These are phyloP conservation scores for Clonostachys solani DNA, from an alignment of 2,329 filamentous ascomycete genomes.

Conservation along the genomic window DNA sequence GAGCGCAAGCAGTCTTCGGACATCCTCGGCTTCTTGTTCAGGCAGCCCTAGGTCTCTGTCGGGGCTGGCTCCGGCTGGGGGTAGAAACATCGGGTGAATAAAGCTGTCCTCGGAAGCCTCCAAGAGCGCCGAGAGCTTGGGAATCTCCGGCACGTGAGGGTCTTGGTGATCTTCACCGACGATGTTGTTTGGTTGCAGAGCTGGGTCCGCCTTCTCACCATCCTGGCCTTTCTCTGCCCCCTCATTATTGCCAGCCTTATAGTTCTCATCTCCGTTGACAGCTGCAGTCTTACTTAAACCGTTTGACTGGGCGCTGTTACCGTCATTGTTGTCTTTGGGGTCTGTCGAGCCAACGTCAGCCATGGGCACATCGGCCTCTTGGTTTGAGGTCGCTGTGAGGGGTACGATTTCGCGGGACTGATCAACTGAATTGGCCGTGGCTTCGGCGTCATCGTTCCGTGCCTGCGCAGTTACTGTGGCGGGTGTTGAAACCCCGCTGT, in stretches of 20 bases:
- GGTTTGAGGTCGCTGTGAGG: no score
- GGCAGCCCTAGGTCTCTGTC: conserved; percentile 72
- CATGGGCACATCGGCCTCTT: conserved; percentile 13
- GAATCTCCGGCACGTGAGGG: conserved; percentile 2
- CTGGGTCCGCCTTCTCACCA: not conserved
- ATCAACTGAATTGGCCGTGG: not conserved
- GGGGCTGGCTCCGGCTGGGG: conserved; percentile 55
- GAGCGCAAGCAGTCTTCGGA: conserved; percentile 66
- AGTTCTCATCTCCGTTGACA: not conserved
- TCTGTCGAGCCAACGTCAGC: conserved; percentile 4
- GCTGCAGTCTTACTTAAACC: not conserved
- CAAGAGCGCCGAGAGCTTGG: conserved; percentile 8
- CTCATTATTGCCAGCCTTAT: conserved; percentile 6
- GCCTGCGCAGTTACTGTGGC: conserved; percentile 2
- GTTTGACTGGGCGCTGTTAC: no score
- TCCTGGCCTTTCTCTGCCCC: not conserved
- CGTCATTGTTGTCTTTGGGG: not conserved
- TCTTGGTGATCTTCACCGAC: conserved; percentile 6
- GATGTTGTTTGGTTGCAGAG: not conserved
- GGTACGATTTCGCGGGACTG: not conserved
- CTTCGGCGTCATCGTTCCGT: conserved; percentile 8
- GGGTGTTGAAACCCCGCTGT: not conserved
- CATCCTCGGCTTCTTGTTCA: conserved; percentile 71
- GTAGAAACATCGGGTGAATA: conserved; percentile 71
- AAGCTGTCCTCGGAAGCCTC: conserved; percentile 46